Base-by-base conservation (phyloP, 148 eudicot genomes). In the Beta vulgaris region DNA sequence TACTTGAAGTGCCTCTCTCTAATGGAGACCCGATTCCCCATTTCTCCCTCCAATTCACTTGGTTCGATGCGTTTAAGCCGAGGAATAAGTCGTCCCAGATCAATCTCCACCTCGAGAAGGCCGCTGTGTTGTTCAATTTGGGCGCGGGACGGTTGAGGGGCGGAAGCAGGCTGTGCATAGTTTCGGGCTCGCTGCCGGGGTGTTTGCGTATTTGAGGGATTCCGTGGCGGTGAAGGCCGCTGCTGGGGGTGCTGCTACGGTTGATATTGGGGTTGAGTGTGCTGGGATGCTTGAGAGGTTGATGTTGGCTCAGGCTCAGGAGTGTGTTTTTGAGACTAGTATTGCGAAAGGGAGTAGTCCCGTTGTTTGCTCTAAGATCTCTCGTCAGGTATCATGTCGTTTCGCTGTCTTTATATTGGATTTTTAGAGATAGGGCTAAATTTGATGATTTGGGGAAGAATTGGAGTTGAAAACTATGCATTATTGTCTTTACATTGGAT, bases 271-370 rank as follows among this genome's bases (percentile, higher is more conserved):
- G 11, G 96, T 85, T 10, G 98, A 95, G 86, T 95, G 98, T 69
- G 93, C 83, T 1, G 98, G 98, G 74, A 95, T 95, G 98, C 72
- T 95, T 78, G 98, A 95, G 80, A 86, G 96, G 87, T 79, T 95
- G 77, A 95, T 90, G 98, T 84, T 95, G 75, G 98, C 98, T 35
- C 98, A 95, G 80, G 98, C 98, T 1, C 98, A 95, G 81, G 98
- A 95, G 73, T 90, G 97, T 70, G 96, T 91, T 18, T 92, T 90
- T 71, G 97, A 94, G 86, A 87, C 86, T 60, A 88, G 92, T 2
- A 89, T 94, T 81, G 89, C 91, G 19, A 86, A 89, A 70, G 96
- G 96, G 64, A 91, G 93, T 80, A 92, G 91, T 55, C 90, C 88
- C 65, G 97, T 92, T 29, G 93, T 88, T 64, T 94, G 98, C 73